Base-by-base conservation (phyloP, 495 filamentous ascomycete species). In the Penicillium goetzii region DNA sequence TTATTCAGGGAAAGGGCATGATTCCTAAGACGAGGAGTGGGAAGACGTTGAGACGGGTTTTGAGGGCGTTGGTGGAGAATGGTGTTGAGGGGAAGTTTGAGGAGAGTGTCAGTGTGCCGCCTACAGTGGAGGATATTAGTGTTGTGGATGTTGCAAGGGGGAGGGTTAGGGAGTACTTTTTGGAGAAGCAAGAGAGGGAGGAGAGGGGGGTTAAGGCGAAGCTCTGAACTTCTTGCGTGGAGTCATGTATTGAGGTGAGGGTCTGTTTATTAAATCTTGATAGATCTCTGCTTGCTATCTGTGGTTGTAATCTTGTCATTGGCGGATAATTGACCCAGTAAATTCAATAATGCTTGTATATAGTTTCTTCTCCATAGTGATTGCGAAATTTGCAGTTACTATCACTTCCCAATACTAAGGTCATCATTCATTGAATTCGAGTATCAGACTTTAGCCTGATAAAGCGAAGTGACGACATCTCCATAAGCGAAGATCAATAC, bases 21-120 rank as follows among this genome's bases (percentile, higher is more conserved):
- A 96, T 97, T 55, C 93, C 93, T 8, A 93, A 92, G 79, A 97
- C 93, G 32, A 76, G 93, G 25, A 91, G 87, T 28, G 93, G 93
- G 5, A 97, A 97, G 84, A 96, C 90, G 30, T 69, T 97, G 60
- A 79, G 94, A 15, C 80, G 93, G 59, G 91, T 95, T 32, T 69
- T 97, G 76, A 81, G 88, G 51, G 92, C 95, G 76, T 72, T 97
- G 62, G 72, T 96, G 3, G 93, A 97, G 74, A 80, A 87, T 67
- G 78, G 62, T 2, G 81, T 76, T 8, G 60, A 79, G 51, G 84
- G 82, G 1, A 78, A 83, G 12, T 87, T 82, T 68, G 78, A 80
- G 8, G 81, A 73, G 57, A 70, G 74, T 12, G 82, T 88, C 10
- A 77, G 75, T 61, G 79, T 89, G 19, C 86, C 85, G 40, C 82